Conservation (phyloP, 345 rosid species). For the Eucalyptus cloeziana region DNA sequence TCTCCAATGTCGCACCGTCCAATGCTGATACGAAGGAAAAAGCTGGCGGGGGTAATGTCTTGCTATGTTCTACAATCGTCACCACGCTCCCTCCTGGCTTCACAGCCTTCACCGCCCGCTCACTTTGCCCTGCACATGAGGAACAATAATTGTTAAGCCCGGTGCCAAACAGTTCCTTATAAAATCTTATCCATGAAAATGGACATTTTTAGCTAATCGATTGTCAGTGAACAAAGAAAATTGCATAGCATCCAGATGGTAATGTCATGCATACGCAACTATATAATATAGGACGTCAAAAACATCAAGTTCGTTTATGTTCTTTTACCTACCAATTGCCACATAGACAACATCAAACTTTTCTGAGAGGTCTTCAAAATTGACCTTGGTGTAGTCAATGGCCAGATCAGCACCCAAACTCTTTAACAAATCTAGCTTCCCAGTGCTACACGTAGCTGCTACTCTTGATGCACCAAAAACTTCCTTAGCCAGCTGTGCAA, state of each 20-base stretch:
- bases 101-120: slow-evolving; percentile 62
- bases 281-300: neutral
- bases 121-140: slow-evolving; percentile 50
- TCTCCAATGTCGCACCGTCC: slow-evolving; percentile 52
- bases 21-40: slow-evolving; percentile 69
- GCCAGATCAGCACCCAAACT: slow-evolving; percentile 80
- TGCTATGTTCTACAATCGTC: slow-evolving; percentile 31
- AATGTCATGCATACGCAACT: neutral
- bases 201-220: neutral
- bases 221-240: neutral
- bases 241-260: neutral
- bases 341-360: slow-evolving; percentile 72
- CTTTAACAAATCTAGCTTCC: slow-evolving; percentile 51
- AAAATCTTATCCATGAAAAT: neutral
- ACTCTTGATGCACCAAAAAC: slow-evolving; percentile 66
- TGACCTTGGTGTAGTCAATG: slow-evolving; percentile 76
- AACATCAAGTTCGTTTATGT: neutral
- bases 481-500: slow-evolving; percentile 55
- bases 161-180: neutral
- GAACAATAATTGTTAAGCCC: neutral
- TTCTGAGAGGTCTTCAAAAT: slow-evolving; percentile 64
- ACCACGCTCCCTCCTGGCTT: slow-evolving; percentile 83
- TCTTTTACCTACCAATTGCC: slow-evolving; percentile 43
- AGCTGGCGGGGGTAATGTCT: slow-evolving; percentile 64
- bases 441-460: slow-evolving; percentile 73